Conservation (phyloP, 306 rosid genomes). For the Ziziphus jujuba region DNA sequence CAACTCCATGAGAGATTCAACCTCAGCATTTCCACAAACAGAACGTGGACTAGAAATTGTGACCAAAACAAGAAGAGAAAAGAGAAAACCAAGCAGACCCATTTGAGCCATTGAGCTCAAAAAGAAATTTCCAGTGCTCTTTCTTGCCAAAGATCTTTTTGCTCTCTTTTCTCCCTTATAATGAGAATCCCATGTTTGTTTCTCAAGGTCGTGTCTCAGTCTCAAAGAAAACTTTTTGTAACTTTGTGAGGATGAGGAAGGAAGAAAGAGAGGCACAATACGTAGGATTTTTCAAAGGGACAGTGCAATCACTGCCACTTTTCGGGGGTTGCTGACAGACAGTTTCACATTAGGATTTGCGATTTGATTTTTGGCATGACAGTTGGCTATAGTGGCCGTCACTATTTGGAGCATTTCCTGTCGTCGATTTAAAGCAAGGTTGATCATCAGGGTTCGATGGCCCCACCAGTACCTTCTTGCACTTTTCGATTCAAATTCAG, state of each 20-base stretch:
- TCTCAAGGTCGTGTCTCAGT: conserved; percentile 2
- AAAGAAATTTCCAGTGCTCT: background rate
- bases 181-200: conserved; percentile 33
- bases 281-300: conserved; percentile 13
- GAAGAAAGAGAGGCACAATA: background rate
- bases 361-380: conserved; percentile 1
- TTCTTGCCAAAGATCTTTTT: background rate
- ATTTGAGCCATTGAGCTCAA: conserved; percentile 31
- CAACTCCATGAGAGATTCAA: conserved; percentile 69
- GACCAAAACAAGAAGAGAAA: conserved; percentile 29
- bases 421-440: background rate
- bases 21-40: conserved; percentile 69
- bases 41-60: conserved; percentile 8
- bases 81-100: conserved; percentile 30
- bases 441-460: background rate
- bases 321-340: conserved; percentile 43
- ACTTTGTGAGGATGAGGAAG: conserved; percentile 18
- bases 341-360: conserved; percentile 19
- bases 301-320: conserved; percentile 22
- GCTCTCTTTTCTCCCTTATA: background rate
- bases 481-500: background rate
- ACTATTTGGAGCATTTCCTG: conserved; percentile 5
- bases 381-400: conserved; percentile 1
- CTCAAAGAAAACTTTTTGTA: conserved; percentile 10
- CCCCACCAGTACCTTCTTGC: conserved; percentile 6